A percentile compares a stretch with the other conserved stretches of the same genome.
Evolutionary conservation across 176 grass and related monocot species (phyloP).

Genomic region (Pontederia paniculata): DNA sequence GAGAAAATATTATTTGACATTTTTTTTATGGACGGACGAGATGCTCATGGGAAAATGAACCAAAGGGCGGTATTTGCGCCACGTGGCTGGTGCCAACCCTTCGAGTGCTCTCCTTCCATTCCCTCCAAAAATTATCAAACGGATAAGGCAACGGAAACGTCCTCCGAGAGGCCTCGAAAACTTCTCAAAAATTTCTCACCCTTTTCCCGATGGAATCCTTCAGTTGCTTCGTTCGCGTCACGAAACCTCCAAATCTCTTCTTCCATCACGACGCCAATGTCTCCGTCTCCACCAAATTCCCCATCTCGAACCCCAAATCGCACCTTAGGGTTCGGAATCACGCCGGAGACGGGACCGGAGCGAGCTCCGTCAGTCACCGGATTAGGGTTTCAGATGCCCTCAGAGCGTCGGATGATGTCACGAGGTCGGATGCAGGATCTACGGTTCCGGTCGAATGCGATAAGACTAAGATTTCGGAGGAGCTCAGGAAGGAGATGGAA

Average conservation of each 20-base stretch:
- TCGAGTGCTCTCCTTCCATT: neutral
- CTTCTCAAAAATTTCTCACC: neutral
- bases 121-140: neutral
- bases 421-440: neutral
- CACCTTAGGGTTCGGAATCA: neutral
- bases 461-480: neutral
- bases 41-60: no score
- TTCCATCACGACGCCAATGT: neutral
- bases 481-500: conserved; percentile 36
- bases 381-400: conserved; percentile 5
- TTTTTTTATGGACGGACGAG: no score
- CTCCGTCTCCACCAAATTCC: neutral
- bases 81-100: no score
- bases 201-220: neutral
- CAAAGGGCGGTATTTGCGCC: no score
- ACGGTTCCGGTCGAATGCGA: neutral
- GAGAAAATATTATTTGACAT: no score
- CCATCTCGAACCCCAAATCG: neutral
- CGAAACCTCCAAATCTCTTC: neutral
- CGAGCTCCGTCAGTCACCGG: neutral
- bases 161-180: neutral
- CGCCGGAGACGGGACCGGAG: no score
- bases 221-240: neutral
- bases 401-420: neutral
- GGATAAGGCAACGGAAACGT: neutral